A percentile compares a stretch with the other conserved stretches of the same genome.
Evolutionary conservation across 257 asterid species (phyloP).

Genomic region (Capsicum baccatum): DNA sequence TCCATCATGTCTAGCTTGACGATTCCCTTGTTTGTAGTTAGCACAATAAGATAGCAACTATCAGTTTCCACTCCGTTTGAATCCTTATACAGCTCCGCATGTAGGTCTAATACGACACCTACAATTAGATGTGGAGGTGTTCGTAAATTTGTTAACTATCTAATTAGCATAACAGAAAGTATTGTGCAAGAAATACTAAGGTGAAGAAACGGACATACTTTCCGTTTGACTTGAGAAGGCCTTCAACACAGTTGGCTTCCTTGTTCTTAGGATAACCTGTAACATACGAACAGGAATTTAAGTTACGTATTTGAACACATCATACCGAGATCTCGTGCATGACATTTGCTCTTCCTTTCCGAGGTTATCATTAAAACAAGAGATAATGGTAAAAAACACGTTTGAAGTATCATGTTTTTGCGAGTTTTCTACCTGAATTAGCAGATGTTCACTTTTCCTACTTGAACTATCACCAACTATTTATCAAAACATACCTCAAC

Average conservation of each 20-base stretch:
- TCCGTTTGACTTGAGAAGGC: conserved; percentile 68
- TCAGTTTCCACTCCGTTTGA: conserved; percentile 56
- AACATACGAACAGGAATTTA: conserved; percentile 29
- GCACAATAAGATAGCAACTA: conserved; percentile 67
- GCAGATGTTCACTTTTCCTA: too few relatives aligned
- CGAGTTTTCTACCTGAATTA: too few relatives aligned
- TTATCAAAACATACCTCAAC: too few relatives aligned
- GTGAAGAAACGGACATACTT: conserved; percentile 52
- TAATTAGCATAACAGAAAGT: neutral
- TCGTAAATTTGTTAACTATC: neutral
- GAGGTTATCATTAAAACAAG: neutral
- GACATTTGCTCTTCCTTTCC: neutral
- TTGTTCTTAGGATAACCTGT: conserved; percentile 76
- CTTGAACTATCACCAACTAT: too few relatives aligned
- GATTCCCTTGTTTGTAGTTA: conserved; percentile 69
- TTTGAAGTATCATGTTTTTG: too few relatives aligned
- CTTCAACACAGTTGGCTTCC: conserved; percentile 66
- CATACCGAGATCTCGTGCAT: conserved; percentile 20
- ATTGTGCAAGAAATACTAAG: neutral
- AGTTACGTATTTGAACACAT: conserved; percentile 7
- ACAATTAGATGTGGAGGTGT: conserved; percentile 2
- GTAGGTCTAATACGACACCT: conserved; percentile 67
- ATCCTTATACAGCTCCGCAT: conserved; percentile 70
- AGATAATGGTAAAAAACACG: too few relatives aligned
- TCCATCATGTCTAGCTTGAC: conserved; percentile 77